phyloP scores from a whole-genome alignment of 345 rosid species.

The Punica granatum region DNA sequence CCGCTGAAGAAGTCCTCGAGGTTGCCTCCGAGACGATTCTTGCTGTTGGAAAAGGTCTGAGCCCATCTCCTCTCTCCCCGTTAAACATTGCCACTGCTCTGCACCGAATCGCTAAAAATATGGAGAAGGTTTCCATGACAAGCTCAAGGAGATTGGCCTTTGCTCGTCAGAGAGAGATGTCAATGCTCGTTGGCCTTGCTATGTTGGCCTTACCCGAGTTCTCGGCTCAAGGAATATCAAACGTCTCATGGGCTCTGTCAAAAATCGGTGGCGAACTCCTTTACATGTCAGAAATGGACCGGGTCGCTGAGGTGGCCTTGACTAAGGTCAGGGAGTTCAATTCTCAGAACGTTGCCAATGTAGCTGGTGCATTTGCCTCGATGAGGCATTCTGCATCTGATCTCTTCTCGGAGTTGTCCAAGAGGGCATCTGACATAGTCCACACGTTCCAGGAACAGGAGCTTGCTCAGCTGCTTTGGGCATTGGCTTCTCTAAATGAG shows the following conservation, averaged over 20 bases:
- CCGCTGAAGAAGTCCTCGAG: slow-evolving; percentile 72
- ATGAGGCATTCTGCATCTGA: slow-evolving; percentile 77
- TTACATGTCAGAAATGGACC: slow-evolving; percentile 91
- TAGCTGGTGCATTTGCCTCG: slow-evolving; percentile 87
- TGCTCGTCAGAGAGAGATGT: slow-evolving; percentile 84
- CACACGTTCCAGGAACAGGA: slow-evolving; percentile 65
- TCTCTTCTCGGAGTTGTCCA: slow-evolving; percentile 57
- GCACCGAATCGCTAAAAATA: slow-evolving; percentile 85
- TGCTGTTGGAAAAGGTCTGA: slow-evolving; percentile 84
- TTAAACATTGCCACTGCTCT: slow-evolving; percentile 79
- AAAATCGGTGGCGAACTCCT: slow-evolving; percentile 87
- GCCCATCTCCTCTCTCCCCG: slow-evolving; percentile 82
- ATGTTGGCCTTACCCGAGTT: slow-evolving; percentile 80
- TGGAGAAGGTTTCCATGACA: slow-evolving; percentile 86
- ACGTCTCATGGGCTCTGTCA: slow-evolving; percentile 85
- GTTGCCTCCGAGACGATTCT: slow-evolving; percentile 57
- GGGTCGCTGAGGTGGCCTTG: slow-evolving; percentile 84
- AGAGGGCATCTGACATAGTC: slow-evolving; percentile 50
- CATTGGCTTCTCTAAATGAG: slow-evolving; percentile 77
- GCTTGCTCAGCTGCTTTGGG: slow-evolving; percentile 86
- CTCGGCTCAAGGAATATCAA: slow-evolving; percentile 90
- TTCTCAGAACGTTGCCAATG: slow-evolving; percentile 87
- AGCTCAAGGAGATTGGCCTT: slow-evolving; percentile 60
- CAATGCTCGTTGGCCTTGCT: slow-evolving; percentile 81
- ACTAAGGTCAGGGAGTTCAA: slow-evolving; percentile 62